Conservation (phyloP, 148 eudicot genomes). For the Rhododendron williamsianum region DNA sequence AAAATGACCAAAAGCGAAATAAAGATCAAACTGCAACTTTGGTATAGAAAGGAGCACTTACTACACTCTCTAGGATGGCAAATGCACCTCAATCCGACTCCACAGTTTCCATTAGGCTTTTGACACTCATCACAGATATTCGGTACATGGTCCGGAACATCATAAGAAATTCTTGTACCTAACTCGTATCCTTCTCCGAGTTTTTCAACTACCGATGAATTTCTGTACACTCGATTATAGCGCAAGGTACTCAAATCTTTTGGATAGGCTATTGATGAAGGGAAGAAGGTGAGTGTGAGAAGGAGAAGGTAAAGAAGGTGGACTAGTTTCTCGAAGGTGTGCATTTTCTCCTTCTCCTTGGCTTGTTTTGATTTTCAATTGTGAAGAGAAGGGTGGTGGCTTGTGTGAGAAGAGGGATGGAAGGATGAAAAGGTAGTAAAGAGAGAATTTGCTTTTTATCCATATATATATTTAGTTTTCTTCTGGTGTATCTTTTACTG, state of each 20-base stretch:
- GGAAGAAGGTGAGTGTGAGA: not conserved
- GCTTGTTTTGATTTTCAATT: not conserved
- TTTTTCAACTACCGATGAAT: not conserved
- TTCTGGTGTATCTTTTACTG: not conserved
- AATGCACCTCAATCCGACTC: conserved; percentile 28
- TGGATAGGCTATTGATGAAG: conserved; percentile 14
- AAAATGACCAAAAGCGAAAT: not conserved
- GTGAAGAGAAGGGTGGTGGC: not conserved
- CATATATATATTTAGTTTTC: not conserved
- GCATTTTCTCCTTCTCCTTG: not conserved
- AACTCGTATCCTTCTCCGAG: conserved; percentile 4
- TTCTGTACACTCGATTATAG: conserved; percentile 13
- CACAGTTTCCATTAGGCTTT: conserved; percentile 29
- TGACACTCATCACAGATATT: conserved; percentile 26
- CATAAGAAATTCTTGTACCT: conserved; percentile 26
- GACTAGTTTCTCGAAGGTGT: not conserved
- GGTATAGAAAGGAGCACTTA: conserved; percentile 13
- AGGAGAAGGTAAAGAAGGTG: not conserved
- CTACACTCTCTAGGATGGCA: conserved; percentile 33
- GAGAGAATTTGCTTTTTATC: not conserved
- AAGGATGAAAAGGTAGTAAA: not conserved
- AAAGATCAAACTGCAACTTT: not conserved
- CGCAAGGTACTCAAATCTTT: conserved; percentile 20
- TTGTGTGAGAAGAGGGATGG: not conserved
- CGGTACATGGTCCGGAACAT: conserved; percentile 28